phyloP scores from a whole-genome alignment of 352 stramenopile species.

The Aphanomyces cochlioides region DNA sequence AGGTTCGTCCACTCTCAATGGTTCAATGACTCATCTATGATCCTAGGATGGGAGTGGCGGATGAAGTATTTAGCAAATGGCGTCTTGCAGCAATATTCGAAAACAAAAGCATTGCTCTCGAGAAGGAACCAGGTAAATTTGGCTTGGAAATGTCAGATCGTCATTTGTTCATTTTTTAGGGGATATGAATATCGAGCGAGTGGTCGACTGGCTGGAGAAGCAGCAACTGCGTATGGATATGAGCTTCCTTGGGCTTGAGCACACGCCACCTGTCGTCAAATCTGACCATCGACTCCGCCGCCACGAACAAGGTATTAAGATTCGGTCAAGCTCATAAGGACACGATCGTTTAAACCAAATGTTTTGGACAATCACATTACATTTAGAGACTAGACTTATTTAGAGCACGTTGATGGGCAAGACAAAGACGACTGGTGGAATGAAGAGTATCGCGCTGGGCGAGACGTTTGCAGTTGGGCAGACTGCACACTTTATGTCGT shows the following conservation, averaged over 20 bases:
- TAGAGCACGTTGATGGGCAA: neutral
- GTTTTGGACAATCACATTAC: neutral
- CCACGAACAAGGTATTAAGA: conserved; percentile 82
- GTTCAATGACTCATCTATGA: conserved; percentile 22
- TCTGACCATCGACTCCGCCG: conserved; percentile 40
- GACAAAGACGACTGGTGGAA: neutral
- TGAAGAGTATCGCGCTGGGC: neutral
- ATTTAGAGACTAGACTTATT: neutral
- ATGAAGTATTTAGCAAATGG: conserved; percentile 66
- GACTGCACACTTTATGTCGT: neutral
- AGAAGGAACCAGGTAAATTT: conserved; percentile 40
- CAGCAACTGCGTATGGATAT: conserved; percentile 33
- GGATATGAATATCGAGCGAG: conserved; percentile 46
- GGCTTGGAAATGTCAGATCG: neutral
- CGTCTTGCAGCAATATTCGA: conserved; percentile 73
- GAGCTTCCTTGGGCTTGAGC: conserved; percentile 70
- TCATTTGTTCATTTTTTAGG: conserved; percentile 31
- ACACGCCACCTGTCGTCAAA: conserved; percentile 52
- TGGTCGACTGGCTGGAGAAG: conserved; percentile 43
- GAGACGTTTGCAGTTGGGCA: neutral
- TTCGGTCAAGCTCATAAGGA: conserved; percentile 56
- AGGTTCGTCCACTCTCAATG: conserved; percentile 39
- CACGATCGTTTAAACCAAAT: conserved; percentile 12
- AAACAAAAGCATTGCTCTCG: conserved; percentile 49
- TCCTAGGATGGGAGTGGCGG: conserved; percentile 60